Conservation (phyloP, 768 basidiomycete genomes). For the Amanita thiersii region DNA sequence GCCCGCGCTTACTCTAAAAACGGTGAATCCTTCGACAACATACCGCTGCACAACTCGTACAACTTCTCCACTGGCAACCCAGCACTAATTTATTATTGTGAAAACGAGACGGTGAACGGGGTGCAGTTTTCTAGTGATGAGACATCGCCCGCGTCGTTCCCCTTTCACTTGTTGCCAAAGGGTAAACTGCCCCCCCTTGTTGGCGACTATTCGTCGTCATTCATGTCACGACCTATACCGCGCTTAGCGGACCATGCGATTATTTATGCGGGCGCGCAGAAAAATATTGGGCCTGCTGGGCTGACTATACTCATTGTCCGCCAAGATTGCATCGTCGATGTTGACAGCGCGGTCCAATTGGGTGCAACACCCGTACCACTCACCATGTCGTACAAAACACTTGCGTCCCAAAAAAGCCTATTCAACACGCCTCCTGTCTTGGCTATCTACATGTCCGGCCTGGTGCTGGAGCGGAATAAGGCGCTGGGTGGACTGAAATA, state of each 20-base stretch:
- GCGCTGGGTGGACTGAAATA: conserved; percentile 57
- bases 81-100: conserved; percentile 95
- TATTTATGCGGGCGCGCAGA: conserved; percentile 96
- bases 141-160: conserved; percentile 61
- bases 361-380: conserved; percentile 73
- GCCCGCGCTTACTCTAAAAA: conserved; percentile 52
- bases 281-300: conserved; percentile 95
- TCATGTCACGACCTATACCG: conserved; percentile 92
- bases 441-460: conserved; percentile 80
- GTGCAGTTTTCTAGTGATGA: conserved; percentile 71
- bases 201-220: conserved; percentile 92
- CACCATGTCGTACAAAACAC: conserved; percentile 74
- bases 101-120: conserved; percentile 98
- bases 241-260: conserved; percentile 84
- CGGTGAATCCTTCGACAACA: conserved; percentile 66
- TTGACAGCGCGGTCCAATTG: conserved; percentile 66
- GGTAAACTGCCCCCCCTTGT: conserved; percentile 70
- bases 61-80: conserved; percentile 63
- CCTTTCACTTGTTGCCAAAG: conserved; percentile 64
- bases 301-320: conserved; percentile 89
- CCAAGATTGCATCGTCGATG: conserved; percentile 90
- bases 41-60: conserved; percentile 72
- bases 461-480: conserved; percentile 71
- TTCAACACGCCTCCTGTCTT: conserved; percentile 94
- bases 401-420: conserved; percentile 68